Base-by-base conservation (phyloP, 2,329 filamentous ascomycete species). In the Penicillium psychrosexuale region DNA sequence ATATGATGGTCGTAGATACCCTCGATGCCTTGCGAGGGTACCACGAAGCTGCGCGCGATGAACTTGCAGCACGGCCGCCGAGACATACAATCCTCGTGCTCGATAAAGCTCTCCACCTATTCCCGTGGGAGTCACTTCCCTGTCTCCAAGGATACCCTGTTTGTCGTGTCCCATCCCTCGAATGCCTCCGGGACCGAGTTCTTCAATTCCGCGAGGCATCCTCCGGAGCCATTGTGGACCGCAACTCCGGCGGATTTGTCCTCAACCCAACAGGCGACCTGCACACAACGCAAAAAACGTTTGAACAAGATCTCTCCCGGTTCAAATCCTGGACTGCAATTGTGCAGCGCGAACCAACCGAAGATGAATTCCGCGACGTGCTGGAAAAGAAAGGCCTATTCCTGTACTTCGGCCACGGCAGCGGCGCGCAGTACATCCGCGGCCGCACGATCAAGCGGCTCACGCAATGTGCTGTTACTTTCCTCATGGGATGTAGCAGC, bases 381-480 rank as follows among this genome's bases (percentile, higher is more conserved):
- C 81, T 99, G 8, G 77, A 83, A 44, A 73, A 78, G 0, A 86
- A 85, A 17, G 86, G 91, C 55, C 77, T 96, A 2, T 78, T 97
- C 24, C 80, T 99, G 11, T 99, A 99, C 77, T 97, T 99, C 72
- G 94, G 94, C 1, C 94, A 99, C 75, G 94, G 94, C 57, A 93
- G 90, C 61, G 94, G 93, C 22, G 90, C 90, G 28, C 94, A 99
- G 73, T 99, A 96, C 73, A 91, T 99, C 55, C 88, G 92, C 30
- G 86, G 89, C 12, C 85, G 90, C 62, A 90, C 90, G 1, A 85
- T 99, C 61, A 88, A 90, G 51, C 86, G 85, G 55, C 82, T 97
- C 12, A 84, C 87, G 13, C 85, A 82, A 56, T 96, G 91, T 73
- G 89, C 91, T 1, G 87, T 89, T 0, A 86, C 91, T 0, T 87